Evolutionary conservation across 1,284 basidiomycete species (phyloP).

Genomic region (Puccinia triticina): DNA sequence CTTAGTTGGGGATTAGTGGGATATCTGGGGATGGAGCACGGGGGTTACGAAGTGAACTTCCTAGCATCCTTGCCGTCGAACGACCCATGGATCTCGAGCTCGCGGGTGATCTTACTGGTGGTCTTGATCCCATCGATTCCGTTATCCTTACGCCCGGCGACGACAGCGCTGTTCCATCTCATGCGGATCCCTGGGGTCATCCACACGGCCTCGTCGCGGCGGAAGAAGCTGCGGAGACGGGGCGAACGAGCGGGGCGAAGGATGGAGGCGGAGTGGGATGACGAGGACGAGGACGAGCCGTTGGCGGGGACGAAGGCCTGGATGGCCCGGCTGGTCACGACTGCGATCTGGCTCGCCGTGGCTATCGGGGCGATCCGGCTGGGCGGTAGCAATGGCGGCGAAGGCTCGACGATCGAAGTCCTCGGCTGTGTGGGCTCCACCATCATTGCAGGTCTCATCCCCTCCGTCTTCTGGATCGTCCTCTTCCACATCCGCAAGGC

Average conservation of each 20-base stretch:
- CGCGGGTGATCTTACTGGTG: slow-evolving; percentile 55
- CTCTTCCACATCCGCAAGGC: slow-evolving; percentile 59
- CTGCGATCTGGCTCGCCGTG: slow-evolving; percentile 50
- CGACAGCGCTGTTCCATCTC: slow-evolving; percentile 51
- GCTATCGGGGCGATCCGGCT: slow-evolving; percentile 38
- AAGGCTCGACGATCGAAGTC: slow-evolving; percentile 54
- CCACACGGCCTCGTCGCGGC: slow-evolving; percentile 33
- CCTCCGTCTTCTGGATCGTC: slow-evolving; percentile 57
- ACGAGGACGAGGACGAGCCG: slow-evolving; percentile 47
- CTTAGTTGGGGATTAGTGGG: slow-evolving; percentile 58
- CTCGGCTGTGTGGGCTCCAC: slow-evolving; percentile 53
- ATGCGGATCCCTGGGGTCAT: slow-evolving; percentile 47
- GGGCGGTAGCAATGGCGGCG: slow-evolving; percentile 49
- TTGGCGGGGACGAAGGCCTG: slow-evolving; percentile 36
- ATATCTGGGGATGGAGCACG: slow-evolving; percentile 54
- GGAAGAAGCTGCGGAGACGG: slow-evolving; percentile 36
- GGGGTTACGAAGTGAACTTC: slow-evolving; percentile 54
- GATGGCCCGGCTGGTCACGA: slow-evolving; percentile 42
- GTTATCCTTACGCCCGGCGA: slow-evolving; percentile 45
- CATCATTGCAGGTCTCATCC: slow-evolving; percentile 54
- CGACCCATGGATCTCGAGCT: slow-evolving; percentile 55
- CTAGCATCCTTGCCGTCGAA: slow-evolving; percentile 55
- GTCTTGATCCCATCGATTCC: slow-evolving; percentile 53
- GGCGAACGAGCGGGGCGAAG: neutral
- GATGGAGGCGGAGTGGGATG: slow-evolving; percentile 46